phyloP scores from a whole-genome alignment of 75 land plant species.

The Cryptomeria japonica region DNA sequence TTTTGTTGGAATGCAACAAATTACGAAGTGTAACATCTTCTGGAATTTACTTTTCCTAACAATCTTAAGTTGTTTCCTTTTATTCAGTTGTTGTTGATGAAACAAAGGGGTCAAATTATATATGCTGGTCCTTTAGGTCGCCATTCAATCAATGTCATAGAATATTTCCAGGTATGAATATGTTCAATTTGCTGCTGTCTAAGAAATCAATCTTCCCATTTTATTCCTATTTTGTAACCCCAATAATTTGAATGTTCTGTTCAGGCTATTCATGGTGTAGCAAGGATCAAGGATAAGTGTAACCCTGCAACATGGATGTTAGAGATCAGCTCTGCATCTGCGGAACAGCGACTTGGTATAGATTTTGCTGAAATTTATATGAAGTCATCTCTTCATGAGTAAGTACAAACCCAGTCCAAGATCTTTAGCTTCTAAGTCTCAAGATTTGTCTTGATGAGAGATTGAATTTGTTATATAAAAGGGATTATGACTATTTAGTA shows the following conservation, averaged over 20 bases:
- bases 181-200: background rate
- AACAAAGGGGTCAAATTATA: slow-evolving; percentile 41
- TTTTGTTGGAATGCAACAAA: background rate
- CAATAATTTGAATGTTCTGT: background rate
- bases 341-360: slow-evolving; percentile 48
- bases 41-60: background rate
- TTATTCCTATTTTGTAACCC: background rate
- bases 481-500: background rate
- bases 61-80: background rate
- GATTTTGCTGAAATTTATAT: slow-evolving; percentile 56
- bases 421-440: background rate
- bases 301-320: slow-evolving; percentile 87
- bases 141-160: slow-evolving; percentile 21
- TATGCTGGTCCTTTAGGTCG: slow-evolving; percentile 36
- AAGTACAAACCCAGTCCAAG: background rate
- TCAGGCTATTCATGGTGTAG: slow-evolving; percentile 49
- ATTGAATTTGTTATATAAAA: background rate
- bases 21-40: background rate
- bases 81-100: slow-evolving; percentile 29
- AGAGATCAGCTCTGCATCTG: slow-evolving; percentile 46
- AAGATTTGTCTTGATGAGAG: background rate
- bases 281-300: slow-evolving; percentile 50
- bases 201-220: background rate
- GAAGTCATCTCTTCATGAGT: slow-evolving; percentile 55
- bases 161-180: slow-evolving; percentile 22